Conservation (phyloP, 2,329 filamentous ascomycete genomes). For the Dactylellina parvicollis region DNA sequence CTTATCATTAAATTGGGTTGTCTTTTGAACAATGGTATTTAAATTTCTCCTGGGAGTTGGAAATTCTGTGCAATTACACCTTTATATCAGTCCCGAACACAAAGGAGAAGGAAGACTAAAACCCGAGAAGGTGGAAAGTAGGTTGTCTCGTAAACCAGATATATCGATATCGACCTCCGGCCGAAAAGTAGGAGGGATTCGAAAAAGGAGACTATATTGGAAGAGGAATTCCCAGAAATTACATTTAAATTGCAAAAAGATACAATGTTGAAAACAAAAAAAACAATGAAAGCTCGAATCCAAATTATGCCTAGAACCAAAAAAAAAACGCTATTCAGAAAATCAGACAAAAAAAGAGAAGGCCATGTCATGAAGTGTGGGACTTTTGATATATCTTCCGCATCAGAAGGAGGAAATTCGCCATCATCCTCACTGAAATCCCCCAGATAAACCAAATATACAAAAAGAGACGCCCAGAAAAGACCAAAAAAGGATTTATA, state of each 20-base stretch:
- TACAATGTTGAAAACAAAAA: slow-evolving; percentile 1
- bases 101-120: too few relatives aligned
- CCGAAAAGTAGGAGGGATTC: background rate
- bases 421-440: background rate
- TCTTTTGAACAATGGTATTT: too few relatives aligned
- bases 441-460: background rate
- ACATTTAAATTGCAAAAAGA: background rate
- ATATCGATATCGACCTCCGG: too few relatives aligned
- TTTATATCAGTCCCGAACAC: too few relatives aligned
- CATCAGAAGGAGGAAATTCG: background rate
- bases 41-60: too few relatives aligned
- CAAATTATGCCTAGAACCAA: background rate
- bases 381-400: slow-evolving; percentile 15
- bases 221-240: background rate
- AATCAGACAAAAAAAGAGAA: background rate
- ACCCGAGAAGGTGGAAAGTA: too few relatives aligned
- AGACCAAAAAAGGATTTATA: slow-evolving; percentile 12
- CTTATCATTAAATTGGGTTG: too few relatives aligned
- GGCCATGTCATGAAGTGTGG: background rate
- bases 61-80: too few relatives aligned
- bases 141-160: too few relatives aligned
- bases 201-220: background rate
- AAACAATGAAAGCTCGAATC: background rate
- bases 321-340: slow-evolving; percentile 9
- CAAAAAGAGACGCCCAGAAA: slow-evolving; percentile 17